Base-by-base conservation (phyloP, 2,329 filamentous ascomycete species). In the Clarireedia paspali region DNA sequence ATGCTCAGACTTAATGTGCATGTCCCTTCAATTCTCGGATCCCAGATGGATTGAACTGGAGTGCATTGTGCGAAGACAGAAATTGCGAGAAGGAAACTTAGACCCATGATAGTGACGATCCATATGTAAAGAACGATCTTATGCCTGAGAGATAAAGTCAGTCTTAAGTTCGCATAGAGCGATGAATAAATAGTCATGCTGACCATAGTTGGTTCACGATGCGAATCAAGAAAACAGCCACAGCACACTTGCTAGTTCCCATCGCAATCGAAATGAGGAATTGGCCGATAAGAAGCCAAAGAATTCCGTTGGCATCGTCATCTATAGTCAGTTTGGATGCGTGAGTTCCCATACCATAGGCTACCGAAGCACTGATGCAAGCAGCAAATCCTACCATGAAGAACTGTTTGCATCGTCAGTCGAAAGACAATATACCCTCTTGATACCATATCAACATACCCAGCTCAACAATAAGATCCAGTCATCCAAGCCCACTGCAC, bases 211-310 rank as follows among this genome's bases (percentile, higher is more conserved):
- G 36, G 17, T 49, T 54, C 7, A 54, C 52, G 5, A 54, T 54
- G n/a, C 52, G 52, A 17, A 54, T 15, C n/a, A 54, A 12, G 6
- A 54, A 54, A n/a, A 42, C 23, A 1, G 45, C 23, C 2, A 53
- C 42, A 53, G 50, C 50, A 10, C 50, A 53, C 30, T 53, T 53
- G 42, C 50, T 53, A 14, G 38, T n/a, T 36, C 50, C 50, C 50
- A 53, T 53, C 6, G 42, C n/a, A 7, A 53, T 9, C 6, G 50
- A 6, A 38, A 53, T 39, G 30, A 53, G 10, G 15, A 47, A 53
- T 6, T 53, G 50, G 40, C 50, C 50, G 27, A 53, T 47, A 6
- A 53, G 6, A 23, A 53, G 50, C 50, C 50, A 53, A 7, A 53
- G n/a, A 14, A 53, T 53, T 10, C 40, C 50, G 17, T 20, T n/a